Evolutionary conservation across 345 rosid species (phyloP), one percentile per base, ranked within the genome.

Genomic region (Moricandia moricandioides): DNA sequence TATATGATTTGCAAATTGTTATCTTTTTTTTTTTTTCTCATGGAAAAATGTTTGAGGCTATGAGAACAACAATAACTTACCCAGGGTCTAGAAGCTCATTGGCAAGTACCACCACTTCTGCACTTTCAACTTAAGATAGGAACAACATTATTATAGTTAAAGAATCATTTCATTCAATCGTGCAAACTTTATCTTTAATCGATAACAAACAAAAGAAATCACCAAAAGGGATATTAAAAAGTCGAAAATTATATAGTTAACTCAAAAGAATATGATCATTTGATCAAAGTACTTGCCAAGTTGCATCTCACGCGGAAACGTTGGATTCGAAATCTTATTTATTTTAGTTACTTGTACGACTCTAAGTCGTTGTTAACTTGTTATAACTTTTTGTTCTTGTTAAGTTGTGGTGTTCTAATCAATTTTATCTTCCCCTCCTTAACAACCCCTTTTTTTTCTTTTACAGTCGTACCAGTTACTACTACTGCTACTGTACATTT

Each of bases 91-190:
- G 76, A 70, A 70, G 39, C 24, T 21, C 14, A 26, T 14, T 49
- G 55, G 55, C 55, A 77, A 77, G 68, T 77, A 77, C 24, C 24
- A 21, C 24, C 77, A 49, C 26, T 71, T 56, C 12, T 71, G 77
- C 72, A 65, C 47, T 78, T 65, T 59, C 81, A 78, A 65, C 51
- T 57, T 47, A 71, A 65, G 77, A 78, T 78, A 77, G 56, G 77
- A 60, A 65, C 77, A 71, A 59, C 57, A 65, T 14, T 43, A 54
- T 43, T 17, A 16, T 12, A 77, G 5, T 47, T 3, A 18, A 29
- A 11, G 40, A 49, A 18, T 3, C 33, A 21, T 31, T 65, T 43
- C 8, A 63, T 8, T 70, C 39, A 33, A 65, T 71, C 66, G 65
- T 70, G 71, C 65, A 70, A 55, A 55, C 66, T 64, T 76, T 64